Base-by-base conservation (phyloP, 805 yeast genomes). In the Candida jianshihensis region DNA sequence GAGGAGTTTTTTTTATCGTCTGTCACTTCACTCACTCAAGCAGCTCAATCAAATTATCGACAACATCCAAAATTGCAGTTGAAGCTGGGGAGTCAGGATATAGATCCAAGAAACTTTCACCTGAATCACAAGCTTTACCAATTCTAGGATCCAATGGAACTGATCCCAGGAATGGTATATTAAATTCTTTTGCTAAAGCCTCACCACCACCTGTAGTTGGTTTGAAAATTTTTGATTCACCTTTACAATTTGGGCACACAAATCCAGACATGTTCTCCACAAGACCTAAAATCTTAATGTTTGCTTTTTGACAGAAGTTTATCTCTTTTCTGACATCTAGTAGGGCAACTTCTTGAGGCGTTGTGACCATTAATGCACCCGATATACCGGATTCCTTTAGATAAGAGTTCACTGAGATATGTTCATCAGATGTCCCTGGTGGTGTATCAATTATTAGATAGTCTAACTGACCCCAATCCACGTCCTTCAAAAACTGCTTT, bases 251-350 rank as follows among this genome's bases (percentile, higher is more conserved):
- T 4, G 98, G 98, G 57, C 99, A 92, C 13, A 92, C 97, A 63
- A 92, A 92, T 3, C 98, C 99, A 8, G 96, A 77, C 99, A 92
- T 92, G 58, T 92, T 92, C 57, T 92, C 99, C 15, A 92, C 97
- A 12, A 92, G 60, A 0, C 99, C 99, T 30, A 92, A 59, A 4
- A 92, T 73, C 41, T 72, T 80, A 42, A 92, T 88, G 2, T 78
- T 80, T 2, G 97, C 97, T 58, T 92, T 92, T 30, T 78, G 70
- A 59, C 98, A 92, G 51, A 92, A 92, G 55, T 90, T 95, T 16
- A 92, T 85, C 54, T 92, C 98, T 59, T 92, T 92, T 38, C 99
- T 68, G 5, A 92, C 99, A 54, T 92, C 99, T 31, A 92, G 62
- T 28, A 92, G 63, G 0, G 98, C 95, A 16, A 90, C 97, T 57